Base-by-base conservation (phyloP, 1,284 basidiomycete species). In the Boletus hoseneyae region DNA sequence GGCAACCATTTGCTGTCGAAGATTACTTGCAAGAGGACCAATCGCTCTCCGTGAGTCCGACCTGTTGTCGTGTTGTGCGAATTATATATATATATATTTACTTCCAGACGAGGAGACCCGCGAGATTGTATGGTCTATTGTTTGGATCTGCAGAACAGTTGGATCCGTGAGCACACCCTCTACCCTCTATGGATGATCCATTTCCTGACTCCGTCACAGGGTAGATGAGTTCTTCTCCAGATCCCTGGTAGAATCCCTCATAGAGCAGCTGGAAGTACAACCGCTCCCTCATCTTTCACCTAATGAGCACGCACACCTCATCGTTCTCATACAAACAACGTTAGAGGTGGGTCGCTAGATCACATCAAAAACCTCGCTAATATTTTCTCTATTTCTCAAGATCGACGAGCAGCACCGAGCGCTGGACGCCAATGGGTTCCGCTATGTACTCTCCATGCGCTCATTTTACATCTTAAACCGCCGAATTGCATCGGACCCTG, bases 391-490 rank as follows among this genome's bases (percentile, higher is more conserved):
- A 15, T 30, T 39, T 10, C 23, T 44, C 3, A 60, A 96, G 88
- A 85, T 90, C 39, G 89, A 96, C 46, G 87, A 91, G 60, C 92
- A 94, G 62, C 79, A 84, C 6, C 81, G 92, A 25, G 83, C 93
- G 0, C 74, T 97, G 18, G 95, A 97, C 67, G 72, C 87, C 1
- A 93, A 94, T 60, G 95, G 94, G 0, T 72, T 96, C 43, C 86
- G 93, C 35, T 97, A 93, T 69, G 78, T 97, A 21, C 87, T 93
- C 51, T 90, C 91, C 10, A 86, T 95, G 79, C 80, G 90, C 9
- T 86, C 83, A 1, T 90, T 91, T 66, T 87, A 87, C 64, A 88
- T 89, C 48, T 71, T 87, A 54, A 90, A 89, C 62, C 73, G 73
- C 44, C 78, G 83, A 6, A 76, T 77, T 9, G 77, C 72, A 18